Base-by-base conservation (phyloP, 2,329 filamentous ascomycete genomes). In the Fusarium sp. region DNA sequence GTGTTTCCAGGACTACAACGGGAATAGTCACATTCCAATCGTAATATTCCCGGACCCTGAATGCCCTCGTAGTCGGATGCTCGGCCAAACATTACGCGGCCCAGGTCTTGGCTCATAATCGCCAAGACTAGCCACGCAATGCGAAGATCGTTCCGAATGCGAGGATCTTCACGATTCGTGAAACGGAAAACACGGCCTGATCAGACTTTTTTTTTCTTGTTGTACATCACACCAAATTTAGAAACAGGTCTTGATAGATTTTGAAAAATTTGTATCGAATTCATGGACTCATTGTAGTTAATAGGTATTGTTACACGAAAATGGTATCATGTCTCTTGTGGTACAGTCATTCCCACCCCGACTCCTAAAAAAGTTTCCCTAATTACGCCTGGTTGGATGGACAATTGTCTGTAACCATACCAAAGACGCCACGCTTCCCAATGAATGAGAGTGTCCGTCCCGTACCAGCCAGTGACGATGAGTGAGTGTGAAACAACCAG, bases 401-500 rank as follows among this genome's bases (percentile, higher is more conserved):
- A 36, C 63, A 55, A 62, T 63, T 69, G 50, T 42, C 47, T 52
- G 55, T 59, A 62, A 66, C 60, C 61, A 69, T 57, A 69, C 62
- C 64, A 60, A 60, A 75, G 76, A 75, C 74, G 60, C 72, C 68
- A 54, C 60, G 72, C 72, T 66, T 66, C 58, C 62, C 51, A 66
- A 54, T 41, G 34, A 66, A 70, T 48, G 38, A 69, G 54, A 69
- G 61, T 59, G 30, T 61, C 75, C 75, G 76, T 75, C 74, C 69
- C 70, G 75, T 78, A 62, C 78, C 76, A 77, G 78, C 78, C 78
- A 78, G 74, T 56, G 75, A 78, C 74, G 76, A 45, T 41, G 61
- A 58, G 39, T 64, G 60, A 70, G 30, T 38, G 51, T 67, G 66
- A 38, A 42, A 60, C 52, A 56, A 70, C 55, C 58, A 50, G 60